phyloP scores from a whole-genome alignment of 257 asterid genomes.

The Euphrasia confusa region DNA sequence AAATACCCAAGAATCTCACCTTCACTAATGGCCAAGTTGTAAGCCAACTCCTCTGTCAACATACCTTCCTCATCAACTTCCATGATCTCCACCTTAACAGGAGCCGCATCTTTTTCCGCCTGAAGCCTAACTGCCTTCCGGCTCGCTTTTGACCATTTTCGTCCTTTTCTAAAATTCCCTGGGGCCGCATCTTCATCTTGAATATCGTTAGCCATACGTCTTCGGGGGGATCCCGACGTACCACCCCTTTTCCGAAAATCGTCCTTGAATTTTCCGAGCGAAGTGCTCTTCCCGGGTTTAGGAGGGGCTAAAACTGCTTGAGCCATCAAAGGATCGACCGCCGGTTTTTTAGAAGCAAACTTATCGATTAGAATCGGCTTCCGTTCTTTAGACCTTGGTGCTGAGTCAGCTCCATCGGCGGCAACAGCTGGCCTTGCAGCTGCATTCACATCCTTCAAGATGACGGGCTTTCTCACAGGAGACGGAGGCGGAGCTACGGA shows the following conservation, averaged over 20 bases:
- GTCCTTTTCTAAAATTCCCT: conserved; percentile 77
- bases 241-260: conserved; percentile 62
- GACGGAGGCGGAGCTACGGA: conserved; percentile 60
- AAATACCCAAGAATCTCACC: conserved; percentile 85
- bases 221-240: conserved; percentile 55
- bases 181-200: conserved; percentile 72
- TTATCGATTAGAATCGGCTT: conserved; percentile 90
- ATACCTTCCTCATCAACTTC: conserved; percentile 94
- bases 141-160: conserved; percentile 98
- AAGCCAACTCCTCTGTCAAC: conserved; percentile 83
- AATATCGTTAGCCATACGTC: conserved; percentile 48
- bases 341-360: conserved; percentile 88
- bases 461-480: conserved; percentile 58
- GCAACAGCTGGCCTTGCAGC: conserved; percentile 38
- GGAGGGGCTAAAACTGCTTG: conserved; percentile 81
- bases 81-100: conserved; percentile 81
- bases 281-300: conserved; percentile 58
- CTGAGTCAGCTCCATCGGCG: conserved; percentile 37
- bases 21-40: conserved; percentile 80
- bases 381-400: conserved; percentile 51
- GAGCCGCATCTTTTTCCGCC: conserved; percentile 94
- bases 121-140: conserved; percentile 90
- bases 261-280: conserved; percentile 63
- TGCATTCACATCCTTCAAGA: conserved; percentile 78
- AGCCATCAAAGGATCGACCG: conserved; percentile 61